Evolutionary conservation across 2,329 filamentous ascomycete species (phyloP).

Genomic region (Ascosphaera aggregata): DNA sequence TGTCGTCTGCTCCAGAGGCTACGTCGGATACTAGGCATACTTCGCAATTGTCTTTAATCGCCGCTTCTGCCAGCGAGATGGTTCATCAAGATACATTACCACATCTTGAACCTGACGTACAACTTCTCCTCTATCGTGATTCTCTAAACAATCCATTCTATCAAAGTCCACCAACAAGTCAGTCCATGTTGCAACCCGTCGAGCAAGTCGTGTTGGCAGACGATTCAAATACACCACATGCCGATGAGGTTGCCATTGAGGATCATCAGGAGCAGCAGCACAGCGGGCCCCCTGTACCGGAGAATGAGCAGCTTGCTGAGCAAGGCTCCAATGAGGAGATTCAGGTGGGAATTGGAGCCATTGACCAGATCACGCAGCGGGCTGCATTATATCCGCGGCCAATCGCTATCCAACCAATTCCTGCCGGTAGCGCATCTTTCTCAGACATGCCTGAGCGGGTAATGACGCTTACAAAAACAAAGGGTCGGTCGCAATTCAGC

Average conservation of each 20-base stretch:
- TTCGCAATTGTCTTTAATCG: slow-evolving; percentile 22
- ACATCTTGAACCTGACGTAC: slow-evolving; percentile 13
- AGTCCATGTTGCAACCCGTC: too few relatives aligned
- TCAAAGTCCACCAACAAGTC: too few relatives aligned
- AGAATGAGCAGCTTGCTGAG: too few relatives aligned
- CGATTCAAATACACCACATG: too few relatives aligned
- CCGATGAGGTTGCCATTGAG: too few relatives aligned
- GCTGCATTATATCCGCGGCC: slow-evolving; percentile 18
- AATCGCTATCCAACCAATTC: slow-evolving; percentile 20
- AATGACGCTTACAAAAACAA: slow-evolving; percentile 20
- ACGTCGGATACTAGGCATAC: slow-evolving; percentile 16
- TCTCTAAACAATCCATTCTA: not conserved
- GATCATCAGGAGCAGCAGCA: too few relatives aligned
- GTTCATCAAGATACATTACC: slow-evolving; percentile 14
- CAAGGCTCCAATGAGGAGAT: too few relatives aligned
- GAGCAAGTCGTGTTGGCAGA: too few relatives aligned
- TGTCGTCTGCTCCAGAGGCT: slow-evolving; percentile 14
- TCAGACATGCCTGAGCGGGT: slow-evolving; percentile 18
- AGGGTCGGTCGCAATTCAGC: slow-evolving; percentile 32
- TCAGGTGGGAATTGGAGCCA: too few relatives aligned
- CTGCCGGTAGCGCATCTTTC: slow-evolving; percentile 14
- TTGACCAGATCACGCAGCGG: slow-evolving; percentile 15
- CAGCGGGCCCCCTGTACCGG: too few relatives aligned
- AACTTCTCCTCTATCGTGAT: slow-evolving; percentile 7
- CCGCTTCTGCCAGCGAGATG: slow-evolving; percentile 23